phyloP scores from a whole-genome alignment of 2,329 filamentous ascomycete species.

The Penicillium hordei region DNA sequence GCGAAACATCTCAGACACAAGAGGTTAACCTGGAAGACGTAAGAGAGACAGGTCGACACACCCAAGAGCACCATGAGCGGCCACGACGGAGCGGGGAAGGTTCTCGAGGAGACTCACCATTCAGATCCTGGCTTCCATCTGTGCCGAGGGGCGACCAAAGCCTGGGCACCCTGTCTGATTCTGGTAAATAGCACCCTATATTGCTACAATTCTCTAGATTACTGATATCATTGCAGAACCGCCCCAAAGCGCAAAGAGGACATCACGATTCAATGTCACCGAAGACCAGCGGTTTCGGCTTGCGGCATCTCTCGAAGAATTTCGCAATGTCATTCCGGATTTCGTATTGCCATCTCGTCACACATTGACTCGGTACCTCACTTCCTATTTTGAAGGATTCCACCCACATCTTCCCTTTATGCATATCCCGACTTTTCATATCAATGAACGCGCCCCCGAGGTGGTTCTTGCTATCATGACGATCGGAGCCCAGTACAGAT shows the following conservation, averaged over 20 bases:
- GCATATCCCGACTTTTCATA: constrained; percentile 65
- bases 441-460: constrained; percentile 66
- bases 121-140: constrained; percentile 36
- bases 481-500: constrained; percentile 54
- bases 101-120: constrained; percentile 34
- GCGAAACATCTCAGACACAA: constrained; percentile 28
- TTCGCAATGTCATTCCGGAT: constrained; percentile 33
- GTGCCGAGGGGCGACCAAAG: constrained; percentile 35
- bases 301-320: constrained; percentile 33
- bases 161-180: constrained; percentile 33
- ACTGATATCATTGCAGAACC: constrained; percentile 23
- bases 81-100: constrained; percentile 22
- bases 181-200: constrained; percentile 21
- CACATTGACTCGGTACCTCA: constrained; percentile 66
- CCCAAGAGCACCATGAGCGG: constrained; percentile 24
- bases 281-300: constrained; percentile 33
- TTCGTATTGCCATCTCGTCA: constrained; percentile 70
- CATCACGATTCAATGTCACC: constrained; percentile 28
- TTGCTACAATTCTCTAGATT: background rate
- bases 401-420: constrained; percentile 62
- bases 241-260: constrained; percentile 25
- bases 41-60: constrained; percentile 19
- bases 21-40: constrained; percentile 24
- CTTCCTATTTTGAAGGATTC: constrained; percentile 69
- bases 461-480: constrained; percentile 67